Base-by-base conservation (phyloP, 148 eudicot genomes). In the Silene latifolia region DNA sequence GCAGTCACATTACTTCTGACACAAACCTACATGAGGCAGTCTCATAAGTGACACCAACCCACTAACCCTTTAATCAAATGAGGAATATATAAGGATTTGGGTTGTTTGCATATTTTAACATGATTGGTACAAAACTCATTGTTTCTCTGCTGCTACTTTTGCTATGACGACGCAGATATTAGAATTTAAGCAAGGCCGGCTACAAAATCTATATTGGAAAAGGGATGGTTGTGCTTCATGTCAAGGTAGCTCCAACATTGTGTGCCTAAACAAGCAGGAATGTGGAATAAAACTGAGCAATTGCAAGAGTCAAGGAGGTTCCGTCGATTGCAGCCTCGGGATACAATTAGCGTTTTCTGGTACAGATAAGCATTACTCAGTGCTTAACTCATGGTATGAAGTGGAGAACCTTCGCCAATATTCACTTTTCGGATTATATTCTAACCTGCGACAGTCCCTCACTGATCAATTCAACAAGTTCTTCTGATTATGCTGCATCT, bases 311-410 rank as follows among this genome's bases (percentile, higher is more conserved):
- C 78, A 74, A 32, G 96, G 96, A 24, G 96, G 97, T n/a, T 63
- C 82, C 13, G 87, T 87, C 14, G 97, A 94, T 73, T 94, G 98
- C 71, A 90, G 96, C 86, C 80, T 92, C 4, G 96, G 96, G 66
- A 89, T 94, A 56, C 98, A 94, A 65, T 65, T 92, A 17, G 96
- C 97, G 2, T 94, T 94, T 79, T 92, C 98, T 1, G 97, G 97
- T 71, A 94, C 97, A 1, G 96, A 94, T 76, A 94, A 92, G 81
- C 91, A 93, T 20, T 80, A 77, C 25, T 20, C 85, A 5, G 96
- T 90, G 74, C 83, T 90, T 53, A 93, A 93, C 84, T 90, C 98
- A 7, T 93, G 97, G 91, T 88, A 91, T 74, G 93, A 88, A 82
- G 92, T 91, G 59, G 80, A 85, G 70, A 93, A 88, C 59, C 95